phyloP scores from a whole-genome alignment of 176 grass and related monocot species.

The Cenchrus fungigraminus region DNA sequence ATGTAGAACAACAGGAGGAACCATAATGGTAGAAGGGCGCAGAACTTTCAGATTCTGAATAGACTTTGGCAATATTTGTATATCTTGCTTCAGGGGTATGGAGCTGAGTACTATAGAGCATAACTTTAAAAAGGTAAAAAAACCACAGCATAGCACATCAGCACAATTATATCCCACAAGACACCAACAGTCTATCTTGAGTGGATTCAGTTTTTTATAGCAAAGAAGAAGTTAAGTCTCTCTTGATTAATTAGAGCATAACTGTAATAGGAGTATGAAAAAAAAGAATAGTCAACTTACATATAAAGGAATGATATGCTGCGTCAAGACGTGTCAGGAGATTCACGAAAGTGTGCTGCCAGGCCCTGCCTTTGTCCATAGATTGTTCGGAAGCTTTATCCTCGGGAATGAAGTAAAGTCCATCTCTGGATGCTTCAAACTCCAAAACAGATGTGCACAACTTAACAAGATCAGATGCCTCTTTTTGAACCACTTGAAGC shows the following conservation, averaged over 20 bases:
- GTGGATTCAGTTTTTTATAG: background rate
- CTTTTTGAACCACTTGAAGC: conserved; percentile 63
- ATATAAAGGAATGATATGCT: conserved; percentile 80
- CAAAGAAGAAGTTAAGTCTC: conserved; percentile 7
- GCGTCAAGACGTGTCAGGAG: conserved; percentile 74
- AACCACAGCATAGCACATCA: conserved; percentile 25
- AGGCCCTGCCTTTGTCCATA: conserved; percentile 65
- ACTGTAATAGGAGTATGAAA: conserved; percentile 30
- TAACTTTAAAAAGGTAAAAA: background rate
- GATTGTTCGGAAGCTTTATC: conserved; percentile 71
- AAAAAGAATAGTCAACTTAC: conserved; percentile 57
- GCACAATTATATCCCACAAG: conserved; percentile 31
- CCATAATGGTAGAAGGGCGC: conserved; percentile 11
- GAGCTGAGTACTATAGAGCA: background rate
- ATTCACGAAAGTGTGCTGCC: conserved; percentile 85
- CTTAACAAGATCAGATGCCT: conserved; percentile 77
- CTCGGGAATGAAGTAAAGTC: conserved; percentile 65
- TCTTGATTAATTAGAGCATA: conserved; percentile 30
- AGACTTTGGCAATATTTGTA: background rate
- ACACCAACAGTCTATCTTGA: background rate
- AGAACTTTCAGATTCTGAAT: conserved; percentile 15
- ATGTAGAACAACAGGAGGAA: conserved; percentile 15
- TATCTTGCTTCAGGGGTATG: conserved; percentile 17
- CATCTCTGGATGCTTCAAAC: conserved; percentile 94
- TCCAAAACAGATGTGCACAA: conserved; percentile 85